Evolutionary conservation across 2,329 filamentous ascomycete genomes (phyloP), one percentile per base, ranked within the genome.

Genomic region (Ceratocystis papillata): DNA sequence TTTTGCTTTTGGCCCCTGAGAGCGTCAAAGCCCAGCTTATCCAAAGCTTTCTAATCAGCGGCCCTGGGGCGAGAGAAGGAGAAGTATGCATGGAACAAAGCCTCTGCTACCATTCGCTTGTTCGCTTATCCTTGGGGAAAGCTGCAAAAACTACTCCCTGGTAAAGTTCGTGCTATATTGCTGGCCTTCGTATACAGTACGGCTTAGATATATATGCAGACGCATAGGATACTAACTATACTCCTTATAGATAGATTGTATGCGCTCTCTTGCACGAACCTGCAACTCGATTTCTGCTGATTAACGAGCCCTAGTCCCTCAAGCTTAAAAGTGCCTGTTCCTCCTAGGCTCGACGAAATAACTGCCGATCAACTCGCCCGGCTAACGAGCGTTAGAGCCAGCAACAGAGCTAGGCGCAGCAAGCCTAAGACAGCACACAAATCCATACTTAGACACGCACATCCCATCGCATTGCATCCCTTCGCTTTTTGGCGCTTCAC

Each of bases 21-120:
- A 37, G 33, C 15, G 55, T 59, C 25, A 59, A 59, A 59, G 55
- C 55, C 55, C 28, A 37, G 55, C 55, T 37, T 59, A 59, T 30
- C 55, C 55, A 59, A 33, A 37, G 55, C 55, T 59, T 59, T 30
- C 55, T 59, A 59, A 59, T 59, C 55, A 59, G 55, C 20, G 50
- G 25, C 3, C 28, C 55, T 37, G 28, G 55, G 25, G 6, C 53
- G 5, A 55, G 53, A 57, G 53, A 57, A 30, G 22, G 48, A 53
- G 48, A 53, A 53, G 48, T 15, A 59, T 59, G 55, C 55, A 59
- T 59, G 17, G 55, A 59, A 59, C 28, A 59, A 37, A 15, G 37
- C 15, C 55, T 59, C 55, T 30, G 8, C 28, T 59, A 15, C 55
- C 17, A 17, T 17, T 12, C 28, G 28, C 17, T 17, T 59, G n/a